A percentile compares a stretch with the other conserved stretches of the same genome.
These are phyloP conservation scores for Xylaria telfairii DNA, from an alignment of 495 filamentous ascomycete species.

Conservation along the genomic window DNA sequence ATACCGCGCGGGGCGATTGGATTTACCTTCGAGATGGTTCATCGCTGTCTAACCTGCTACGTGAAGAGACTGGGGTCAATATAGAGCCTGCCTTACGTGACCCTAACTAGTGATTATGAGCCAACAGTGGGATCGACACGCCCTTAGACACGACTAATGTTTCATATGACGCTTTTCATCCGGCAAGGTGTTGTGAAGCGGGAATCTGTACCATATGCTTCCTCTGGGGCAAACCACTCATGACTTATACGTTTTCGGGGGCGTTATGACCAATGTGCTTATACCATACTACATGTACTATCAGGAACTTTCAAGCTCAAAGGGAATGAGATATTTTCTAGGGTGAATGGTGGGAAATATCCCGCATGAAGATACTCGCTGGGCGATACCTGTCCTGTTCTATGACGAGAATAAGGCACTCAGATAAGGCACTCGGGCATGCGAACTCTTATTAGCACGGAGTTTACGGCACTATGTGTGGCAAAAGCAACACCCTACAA, in stretches of 20 bases:
- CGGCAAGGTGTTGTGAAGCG: not conserved
- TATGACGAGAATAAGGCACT: not conserved
- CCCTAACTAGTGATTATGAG: not conserved
- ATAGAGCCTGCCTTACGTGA: not conserved
- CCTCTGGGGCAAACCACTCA: not conserved
- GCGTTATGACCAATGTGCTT: conserved; percentile 8
- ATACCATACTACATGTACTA: conserved; percentile 17
- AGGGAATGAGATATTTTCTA: not conserved
- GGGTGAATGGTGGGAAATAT: not conserved
- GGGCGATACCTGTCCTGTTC: no score
- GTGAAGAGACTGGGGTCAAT: conserved; percentile 68
- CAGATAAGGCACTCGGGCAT: no score
- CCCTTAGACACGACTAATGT: not conserved
- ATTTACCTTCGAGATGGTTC: conserved; percentile 82
- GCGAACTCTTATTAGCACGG: not conserved
- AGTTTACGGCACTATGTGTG: not conserved
- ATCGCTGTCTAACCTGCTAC: conserved; percentile 73
- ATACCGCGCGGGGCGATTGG: conserved; percentile 74
- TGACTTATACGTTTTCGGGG: not conserved
- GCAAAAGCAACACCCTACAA: not conserved
- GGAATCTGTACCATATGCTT: not conserved
- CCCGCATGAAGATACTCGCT: not conserved
- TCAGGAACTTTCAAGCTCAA: not conserved
- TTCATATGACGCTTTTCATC: conserved; percentile 38
- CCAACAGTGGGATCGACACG: not conserved